Evolutionary conservation across 164 flowering plant genomes (phyloP), one percentile per base, ranked within the genome.

Genomic region (Tetrastigma voinierianum): DNA sequence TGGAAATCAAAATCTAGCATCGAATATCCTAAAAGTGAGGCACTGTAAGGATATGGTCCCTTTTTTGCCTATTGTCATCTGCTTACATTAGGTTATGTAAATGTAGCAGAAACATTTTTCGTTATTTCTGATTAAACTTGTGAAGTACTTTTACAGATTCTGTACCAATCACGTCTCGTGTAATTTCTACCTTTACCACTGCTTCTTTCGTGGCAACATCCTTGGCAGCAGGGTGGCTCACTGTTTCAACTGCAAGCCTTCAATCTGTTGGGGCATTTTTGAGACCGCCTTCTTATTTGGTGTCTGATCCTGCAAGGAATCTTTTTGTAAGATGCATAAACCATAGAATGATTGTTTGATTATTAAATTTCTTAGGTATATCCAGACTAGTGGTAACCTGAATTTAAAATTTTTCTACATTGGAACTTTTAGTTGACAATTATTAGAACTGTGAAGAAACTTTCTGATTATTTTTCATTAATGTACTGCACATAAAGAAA

Each of bases 1-100:
- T 23, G 98, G 96, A 72, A 95, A 95, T 77, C 73, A 64, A 70
- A 95, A 95, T 71, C 70, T 80, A 49, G 82, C 90, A 47, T 95
- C 98, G 49, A 90, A 95, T 66, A 43, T 82, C 72, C 83, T 95
- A 53, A 89, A 83, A 80, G 84, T 91, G 79, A 79, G 76, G 73
- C 96, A 90, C 73, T 91, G n/a, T n/a, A n/a, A n/a, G n/a, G n/a
- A n/a, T n/a, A n/a, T n/a, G n/a, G n/a, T n/a, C n/a, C 15, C 10
- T 10, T 61, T 16, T 44, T 17, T 25, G 40, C 21, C 55, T 44
- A 46, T 51, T 13, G 18, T 49, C 56, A 16, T 51, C 51, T 1
- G 11, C 16, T 65, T 14, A 17, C 18, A 15, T 17, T 49, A 12
- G 17, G 16, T n/a, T 61, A 15, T 15, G 9, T 59, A 40, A 32